Percentiles rank a stretch among this genome's conserved stretches.
These are phyloP conservation scores for Celoporthe dispersa DNA, from an alignment of 2,329 filamentous ascomycete genomes.

Conservation along the genomic window DNA sequence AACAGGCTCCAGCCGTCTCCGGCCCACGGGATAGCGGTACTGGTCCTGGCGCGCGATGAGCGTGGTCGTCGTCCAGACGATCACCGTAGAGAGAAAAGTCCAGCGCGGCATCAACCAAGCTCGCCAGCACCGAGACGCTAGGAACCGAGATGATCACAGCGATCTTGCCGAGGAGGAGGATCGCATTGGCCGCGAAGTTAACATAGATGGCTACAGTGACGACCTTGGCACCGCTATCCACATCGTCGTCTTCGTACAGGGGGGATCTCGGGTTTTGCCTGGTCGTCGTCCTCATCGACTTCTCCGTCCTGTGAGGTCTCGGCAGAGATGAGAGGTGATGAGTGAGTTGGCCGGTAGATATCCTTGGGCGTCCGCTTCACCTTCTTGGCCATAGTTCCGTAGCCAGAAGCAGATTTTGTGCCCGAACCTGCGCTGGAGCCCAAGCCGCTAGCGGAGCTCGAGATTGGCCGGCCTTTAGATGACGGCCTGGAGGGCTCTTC, in stretches of 20 bases:
- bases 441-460: slow-evolving; percentile 31
- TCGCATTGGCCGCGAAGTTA: slow-evolving; percentile 78
- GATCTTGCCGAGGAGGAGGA: slow-evolving; percentile 77
- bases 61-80: slow-evolving; percentile 78
- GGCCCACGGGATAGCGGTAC: slow-evolving; percentile 78
- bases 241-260: slow-evolving; percentile 71
- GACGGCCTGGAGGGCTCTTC: slow-evolving; percentile 60
- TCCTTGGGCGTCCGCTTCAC: slow-evolving; percentile 83
- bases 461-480: slow-evolving; percentile 36
- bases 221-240: slow-evolving; percentile 74
- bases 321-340: slow-evolving; percentile 64
- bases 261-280: slow-evolving; percentile 64
- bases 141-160: slow-evolving; percentile 77
- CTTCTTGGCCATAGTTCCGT: slow-evolving; percentile 46
- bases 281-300: slow-evolving; percentile 50
- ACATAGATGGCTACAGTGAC: slow-evolving; percentile 88
- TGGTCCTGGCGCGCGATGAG: slow-evolving; percentile 75
- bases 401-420: slow-evolving; percentile 12
- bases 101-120: slow-evolving; percentile 76
- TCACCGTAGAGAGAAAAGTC: slow-evolving; percentile 80
- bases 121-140: slow-evolving; percentile 80
- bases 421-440: slow-evolving; percentile 20
- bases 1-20: slow-evolving; percentile 74
- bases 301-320: slow-evolving; percentile 47
- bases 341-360: slow-evolving; percentile 78